These are phyloP conservation scores for Hirschfeldia incana DNA, from an alignment of 345 rosid species.

Conservation along the genomic window DNA sequence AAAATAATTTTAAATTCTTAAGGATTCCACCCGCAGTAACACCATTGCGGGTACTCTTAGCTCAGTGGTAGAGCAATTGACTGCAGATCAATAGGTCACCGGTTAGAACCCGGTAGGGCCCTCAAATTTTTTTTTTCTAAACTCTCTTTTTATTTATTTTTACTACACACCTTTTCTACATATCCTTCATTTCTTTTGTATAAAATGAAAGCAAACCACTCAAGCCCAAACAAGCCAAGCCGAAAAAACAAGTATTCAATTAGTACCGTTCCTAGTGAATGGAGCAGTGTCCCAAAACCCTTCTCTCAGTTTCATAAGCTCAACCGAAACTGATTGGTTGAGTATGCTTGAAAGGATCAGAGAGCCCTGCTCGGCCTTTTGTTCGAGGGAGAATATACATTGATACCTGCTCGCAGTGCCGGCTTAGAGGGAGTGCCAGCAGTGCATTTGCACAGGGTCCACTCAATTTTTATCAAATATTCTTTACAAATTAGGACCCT, in stretches of 20 bases:
- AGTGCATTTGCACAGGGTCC: too few relatives aligned
- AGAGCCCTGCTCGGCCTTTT: too few relatives aligned
- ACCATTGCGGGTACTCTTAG: conserved; percentile 32
- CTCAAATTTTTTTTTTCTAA: background rate
- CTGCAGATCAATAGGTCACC: conserved; percentile 81
- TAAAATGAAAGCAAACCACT: too few relatives aligned
- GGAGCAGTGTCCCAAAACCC: conserved; percentile 99
- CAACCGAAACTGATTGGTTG: conserved; percentile 69
- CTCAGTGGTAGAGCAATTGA: conserved; percentile 82
- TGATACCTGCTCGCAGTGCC: too few relatives aligned
- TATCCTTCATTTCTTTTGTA: conserved; percentile 3
- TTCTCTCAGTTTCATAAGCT: conserved; percentile 74
- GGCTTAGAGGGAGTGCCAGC: too few relatives aligned
- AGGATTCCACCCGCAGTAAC: background rate
- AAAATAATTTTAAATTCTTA: too few relatives aligned
- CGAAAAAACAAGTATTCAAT: too few relatives aligned
- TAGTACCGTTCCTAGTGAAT: conserved; percentile 28
- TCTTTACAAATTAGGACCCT: too few relatives aligned
- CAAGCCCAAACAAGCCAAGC: too few relatives aligned
- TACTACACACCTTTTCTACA: background rate
- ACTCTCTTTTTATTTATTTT: background rate
- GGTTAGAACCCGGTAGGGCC: conserved; percentile 50
- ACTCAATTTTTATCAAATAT: too few relatives aligned
- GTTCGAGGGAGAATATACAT: too few relatives aligned
- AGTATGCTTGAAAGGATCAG: conserved; percentile 86